Evolutionary conservation across 2,329 filamentous ascomycete species (phyloP), one percentile per base, ranked within the genome.

Genomic region (Tolypocladium nubicola): DNA sequence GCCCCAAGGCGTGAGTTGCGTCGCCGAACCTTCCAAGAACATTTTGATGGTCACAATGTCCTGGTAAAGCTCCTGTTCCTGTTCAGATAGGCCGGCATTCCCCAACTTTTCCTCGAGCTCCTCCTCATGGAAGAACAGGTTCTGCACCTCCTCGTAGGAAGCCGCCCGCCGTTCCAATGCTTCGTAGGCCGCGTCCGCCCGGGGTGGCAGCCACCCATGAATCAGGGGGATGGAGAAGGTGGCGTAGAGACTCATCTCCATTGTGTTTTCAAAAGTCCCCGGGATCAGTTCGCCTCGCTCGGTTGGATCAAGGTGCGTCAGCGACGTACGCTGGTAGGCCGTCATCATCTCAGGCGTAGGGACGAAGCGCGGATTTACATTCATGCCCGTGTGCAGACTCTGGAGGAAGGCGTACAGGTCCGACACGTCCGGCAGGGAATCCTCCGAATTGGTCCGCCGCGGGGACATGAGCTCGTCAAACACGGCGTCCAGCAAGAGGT

Each of bases 371-470:
- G 94, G 94, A 62, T 99, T 99, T 58, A 97, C 93, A 66, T 97
- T 99, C 89, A 99, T 96, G 41, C 94, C 94, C 0, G 92, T 97
- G 64, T 97, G 90, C 2, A 99, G 76, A 50, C 90, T 89, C 57
- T 94, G 83, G 2, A 99, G 76, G 67, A 99, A 99, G 8, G 81
- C 79, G 69, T 96, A 96, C 1, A 99, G 78, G 59, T 96, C 92
- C 40, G 86, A 82, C 11, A 97, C 87, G 68, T 97, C 94, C 0
- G 93, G 93, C 30, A 97, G 73, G 19, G 84, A 76, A 1, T 79
- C 80, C 39, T 86, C 82, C 2, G 75, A 72, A 53, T 83, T 82
- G 0, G 83, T 85, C 55, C 88, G 78, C 55, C 88, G 75, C 10
- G 84, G 84, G 3, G 90, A 92, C 76, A 95, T 93, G 26, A 99